Base-by-base conservation (phyloP, 2,329 filamentous ascomycete genomes). In the Penicillium crustosum region DNA sequence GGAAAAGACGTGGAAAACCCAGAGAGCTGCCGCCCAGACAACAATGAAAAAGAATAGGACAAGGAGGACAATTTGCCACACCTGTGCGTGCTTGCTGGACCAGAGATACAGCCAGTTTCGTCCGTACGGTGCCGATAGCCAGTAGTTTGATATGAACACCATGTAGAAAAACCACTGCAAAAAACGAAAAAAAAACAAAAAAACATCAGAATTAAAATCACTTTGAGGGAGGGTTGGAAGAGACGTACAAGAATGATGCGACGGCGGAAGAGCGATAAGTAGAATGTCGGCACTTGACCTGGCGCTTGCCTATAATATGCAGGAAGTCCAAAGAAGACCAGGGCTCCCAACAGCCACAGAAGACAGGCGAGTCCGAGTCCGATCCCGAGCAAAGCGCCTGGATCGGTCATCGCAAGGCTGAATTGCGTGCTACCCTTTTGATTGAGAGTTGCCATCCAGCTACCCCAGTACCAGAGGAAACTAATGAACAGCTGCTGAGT, bases 381-480 rank as follows among this genome's bases (percentile, higher is more conserved):
- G 57, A 88, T 81, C 23, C 82, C 82, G 66, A 75, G 78, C 64
- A 80, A 76, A 53, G 73, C 73, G 69, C 78, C 78, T 15, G 73
- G 75, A 53, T 76, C 72, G 10, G 74, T 74, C 38, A 78, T 71
- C 42, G 59, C 43, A 7, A 72, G 63, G 57, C 74, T 68, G 21
- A 69, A 64, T 47, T 71, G 68, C 12, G 76, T 69, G 39, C 77
- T 67, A 23, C 79, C 81, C 21, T 72, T 73, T n/a, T 74, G 67
- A 13, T 77, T 78, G 4, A 75, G 66, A 53, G 50, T 58, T 60
- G 78, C 75, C 31, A 83, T 74, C 71, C 79, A 81, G 17, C 72
- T 75, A 38, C 86, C 86, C 86, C 86, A 89, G 69, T 83, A 87
- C 86, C 86, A 89, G 10, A 89, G 78, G 4, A 79, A 82, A 38